Conservation (phyloP, 352 stramenopile genomes). For the Aphanomyces cochlioides region DNA sequence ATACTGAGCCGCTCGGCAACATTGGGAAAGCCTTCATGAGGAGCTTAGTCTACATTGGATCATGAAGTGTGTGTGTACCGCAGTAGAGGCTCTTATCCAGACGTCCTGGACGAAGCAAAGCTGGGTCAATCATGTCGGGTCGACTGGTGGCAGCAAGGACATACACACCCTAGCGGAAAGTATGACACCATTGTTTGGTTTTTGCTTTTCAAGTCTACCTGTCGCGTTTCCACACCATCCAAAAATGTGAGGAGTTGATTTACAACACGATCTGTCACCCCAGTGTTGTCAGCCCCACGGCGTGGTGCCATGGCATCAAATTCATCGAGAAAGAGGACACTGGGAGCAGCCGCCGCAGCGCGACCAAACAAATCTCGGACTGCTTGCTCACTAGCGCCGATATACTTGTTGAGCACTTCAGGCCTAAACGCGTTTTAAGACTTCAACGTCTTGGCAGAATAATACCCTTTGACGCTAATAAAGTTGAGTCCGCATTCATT, state of each 20-base stretch:
- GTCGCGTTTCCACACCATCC: slow-evolving; percentile 92
- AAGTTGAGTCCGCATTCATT: slow-evolving; percentile 87
- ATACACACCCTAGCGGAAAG: slow-evolving; percentile 70
- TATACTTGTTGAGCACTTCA: slow-evolving; percentile 89
- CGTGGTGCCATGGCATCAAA: slow-evolving; percentile 95
- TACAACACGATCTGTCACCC: slow-evolving; percentile 96
- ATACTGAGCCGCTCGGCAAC: slow-evolving; percentile 77
- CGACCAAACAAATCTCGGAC: slow-evolving; percentile 84
- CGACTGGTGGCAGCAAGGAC: slow-evolving; percentile 95
- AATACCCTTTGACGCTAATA: slow-evolving; percentile 81
- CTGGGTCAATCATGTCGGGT: slow-evolving; percentile 96
- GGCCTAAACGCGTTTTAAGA: slow-evolving; percentile 29
- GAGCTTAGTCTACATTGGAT: not conserved
- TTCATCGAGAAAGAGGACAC: slow-evolving; percentile 84
- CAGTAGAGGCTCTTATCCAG: slow-evolving; percentile 94
- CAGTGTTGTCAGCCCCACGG: slow-evolving; percentile 90
- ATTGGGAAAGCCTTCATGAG: slow-evolving; percentile 74
- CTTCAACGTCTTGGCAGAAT: too few species aligned
- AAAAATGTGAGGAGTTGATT: slow-evolving; percentile 98
- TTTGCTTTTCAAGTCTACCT: slow-evolving; percentile 38
- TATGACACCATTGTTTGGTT: not conserved
- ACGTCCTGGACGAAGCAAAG: slow-evolving; percentile 90
- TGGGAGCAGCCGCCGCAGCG: slow-evolving; percentile 68
- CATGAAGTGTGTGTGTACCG: slow-evolving; percentile 36
- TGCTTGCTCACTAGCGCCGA: slow-evolving; percentile 85